Evolutionary conservation across 1,284 basidiomycete species (phyloP).

Genomic region (Ustilago loliicola): DNA sequence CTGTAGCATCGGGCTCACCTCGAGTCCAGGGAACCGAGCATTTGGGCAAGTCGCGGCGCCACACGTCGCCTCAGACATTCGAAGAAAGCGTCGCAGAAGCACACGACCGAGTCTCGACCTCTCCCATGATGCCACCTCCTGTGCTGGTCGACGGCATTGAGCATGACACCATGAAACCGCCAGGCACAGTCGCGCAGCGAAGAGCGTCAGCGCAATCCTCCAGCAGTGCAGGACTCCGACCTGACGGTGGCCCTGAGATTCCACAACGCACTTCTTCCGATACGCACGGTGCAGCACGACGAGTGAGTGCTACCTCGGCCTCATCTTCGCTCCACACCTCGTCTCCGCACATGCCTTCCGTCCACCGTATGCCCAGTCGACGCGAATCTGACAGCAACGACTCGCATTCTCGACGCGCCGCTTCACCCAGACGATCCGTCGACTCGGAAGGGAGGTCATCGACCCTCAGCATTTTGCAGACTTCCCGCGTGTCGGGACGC

Average conservation of each 20-base stretch:
- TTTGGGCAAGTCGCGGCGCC: constrained; percentile 5
- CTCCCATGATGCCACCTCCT: constrained; percentile 37
- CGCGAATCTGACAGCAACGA: constrained; percentile 20
- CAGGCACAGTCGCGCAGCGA: constrained; percentile 21
- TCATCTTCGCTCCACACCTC: constrained; percentile 23
- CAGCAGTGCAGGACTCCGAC: constrained; percentile 32
- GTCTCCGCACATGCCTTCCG: constrained; percentile 30
- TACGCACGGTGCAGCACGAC: constrained; percentile 35
- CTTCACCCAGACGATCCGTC: constrained; percentile 29
- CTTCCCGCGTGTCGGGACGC: constrained; percentile 45
- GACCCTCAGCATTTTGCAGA: constrained; percentile 46
- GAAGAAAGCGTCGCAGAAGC: constrained; percentile 14
- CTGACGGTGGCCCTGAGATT: constrained; percentile 32
- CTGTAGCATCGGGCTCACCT: constrained; percentile 17
- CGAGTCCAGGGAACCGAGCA: neutral
- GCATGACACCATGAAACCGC: constrained; percentile 31
- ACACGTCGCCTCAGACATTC: constrained; percentile 16
- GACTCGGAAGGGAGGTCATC: constrained; percentile 46
- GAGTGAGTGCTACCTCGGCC: constrained; percentile 21
- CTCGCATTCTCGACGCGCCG: constrained; percentile 26
- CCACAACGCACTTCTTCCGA: constrained; percentile 46
- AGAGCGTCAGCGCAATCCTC: constrained; percentile 34
- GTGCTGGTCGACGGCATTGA: constrained; percentile 21
- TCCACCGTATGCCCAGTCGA: constrained; percentile 26
- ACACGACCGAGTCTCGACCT: constrained; percentile 6